Conservation (phyloP, 441 rosid species). For the Jatropha multifida region DNA sequence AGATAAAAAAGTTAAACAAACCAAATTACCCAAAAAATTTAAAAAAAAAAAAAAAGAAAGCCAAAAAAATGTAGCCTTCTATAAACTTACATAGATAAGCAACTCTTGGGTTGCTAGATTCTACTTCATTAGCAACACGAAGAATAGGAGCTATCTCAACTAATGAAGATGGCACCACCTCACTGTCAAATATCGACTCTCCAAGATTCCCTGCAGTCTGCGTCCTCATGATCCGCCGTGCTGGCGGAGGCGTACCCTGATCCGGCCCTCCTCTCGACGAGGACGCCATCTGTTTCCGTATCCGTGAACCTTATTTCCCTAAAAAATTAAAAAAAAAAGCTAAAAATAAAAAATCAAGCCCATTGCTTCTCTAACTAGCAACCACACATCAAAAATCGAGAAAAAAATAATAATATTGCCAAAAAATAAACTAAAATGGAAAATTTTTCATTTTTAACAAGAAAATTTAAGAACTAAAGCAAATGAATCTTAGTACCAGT, state of each 20-base stretch:
- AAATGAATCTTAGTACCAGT: neutral
- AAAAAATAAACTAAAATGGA: neutral
- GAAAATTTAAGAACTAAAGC: too few relatives aligned
- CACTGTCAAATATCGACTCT: constrained; percentile 86
- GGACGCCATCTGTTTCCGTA: constrained; percentile 43
- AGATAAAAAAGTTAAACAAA: neutral
- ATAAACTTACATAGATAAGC: constrained; percentile 86
- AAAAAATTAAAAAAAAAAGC: neutral
- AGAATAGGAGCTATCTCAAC: constrained; percentile 97
- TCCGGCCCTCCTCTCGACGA: constrained; percentile 58
- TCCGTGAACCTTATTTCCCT: constrained; percentile 1
- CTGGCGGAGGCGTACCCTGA: constrained; percentile 39
- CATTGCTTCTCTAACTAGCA: neutral
- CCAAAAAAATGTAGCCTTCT: neutral
- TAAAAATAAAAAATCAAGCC: neutral
- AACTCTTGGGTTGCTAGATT: constrained; percentile 87
- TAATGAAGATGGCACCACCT: constrained; percentile 94
- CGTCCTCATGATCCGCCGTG: constrained; percentile 68
- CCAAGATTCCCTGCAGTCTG: constrained; percentile 95
- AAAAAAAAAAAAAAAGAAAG: neutral
- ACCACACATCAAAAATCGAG: neutral
- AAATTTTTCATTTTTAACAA: too few relatives aligned
- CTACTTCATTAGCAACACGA: constrained; percentile 99
- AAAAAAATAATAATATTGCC: neutral
- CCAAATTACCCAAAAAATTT: neutral